Evolutionary conservation across 2,329 filamentous ascomycete species (phyloP).

Genomic region (Chrysosporium queenslandicum): DNA sequence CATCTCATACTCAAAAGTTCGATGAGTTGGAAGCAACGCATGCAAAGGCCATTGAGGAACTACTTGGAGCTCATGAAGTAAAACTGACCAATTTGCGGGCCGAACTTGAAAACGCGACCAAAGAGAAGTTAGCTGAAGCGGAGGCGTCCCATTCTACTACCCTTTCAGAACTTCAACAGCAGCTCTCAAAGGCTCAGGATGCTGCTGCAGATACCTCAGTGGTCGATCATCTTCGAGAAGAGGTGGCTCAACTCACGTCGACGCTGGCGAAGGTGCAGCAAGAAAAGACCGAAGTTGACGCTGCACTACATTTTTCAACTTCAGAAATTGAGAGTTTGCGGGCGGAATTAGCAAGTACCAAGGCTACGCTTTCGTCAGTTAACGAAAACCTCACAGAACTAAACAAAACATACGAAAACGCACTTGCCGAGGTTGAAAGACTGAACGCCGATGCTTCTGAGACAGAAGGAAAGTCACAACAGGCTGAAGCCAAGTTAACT

Average conservation of each 20-base stretch:
- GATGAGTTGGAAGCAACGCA: constrained; percentile 32
- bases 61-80: constrained; percentile 32
- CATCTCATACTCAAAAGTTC: constrained; percentile 27
- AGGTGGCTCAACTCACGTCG: constrained; percentile 42
- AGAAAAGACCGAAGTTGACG: constrained; percentile 40
- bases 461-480: constrained; percentile 13
- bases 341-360: constrained; percentile 56
- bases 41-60: constrained; percentile 32
- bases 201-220: constrained; percentile 31
- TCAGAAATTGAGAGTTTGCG: constrained; percentile 71
- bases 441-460: constrained; percentile 11
- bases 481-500: constrained; percentile 29
- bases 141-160: constrained; percentile 29
- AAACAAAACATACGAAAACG: constrained; percentile 31
- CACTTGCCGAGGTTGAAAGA: constrained; percentile 27
- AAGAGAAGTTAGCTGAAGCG: constrained; percentile 29
- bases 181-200: constrained; percentile 29
- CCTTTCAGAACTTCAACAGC: constrained; percentile 26
- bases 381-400: constrained; percentile 28
- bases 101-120: constrained; percentile 30
- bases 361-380: constrained; percentile 40
- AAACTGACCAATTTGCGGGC: constrained; percentile 30
- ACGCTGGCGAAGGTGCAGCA: constrained; percentile 38
- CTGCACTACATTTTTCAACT: constrained; percentile 43
- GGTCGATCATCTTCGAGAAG: constrained; percentile 32